A percentile compares a stretch with the other conserved stretches of the same genome.
phyloP scores from a whole-genome alignment of 805 yeast genomes.

The Zygosaccharomyces siamensis region DNA sequence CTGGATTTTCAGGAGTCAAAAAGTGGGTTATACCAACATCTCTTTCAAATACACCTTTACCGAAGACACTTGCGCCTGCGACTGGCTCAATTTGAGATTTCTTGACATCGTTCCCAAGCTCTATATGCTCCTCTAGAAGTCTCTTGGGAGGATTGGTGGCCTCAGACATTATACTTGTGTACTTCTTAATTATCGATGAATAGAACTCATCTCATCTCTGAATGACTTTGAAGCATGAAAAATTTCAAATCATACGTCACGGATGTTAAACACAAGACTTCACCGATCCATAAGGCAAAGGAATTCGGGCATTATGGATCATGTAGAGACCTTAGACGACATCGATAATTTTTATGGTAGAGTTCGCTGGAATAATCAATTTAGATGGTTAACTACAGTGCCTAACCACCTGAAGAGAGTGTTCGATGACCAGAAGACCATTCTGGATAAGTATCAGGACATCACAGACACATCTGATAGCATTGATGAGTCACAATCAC shows the following conservation, averaged over 20 bases:
- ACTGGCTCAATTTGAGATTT: constrained; percentile 16
- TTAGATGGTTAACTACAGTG: constrained; percentile 21
- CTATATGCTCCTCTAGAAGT: constrained; percentile 17
- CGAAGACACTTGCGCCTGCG: constrained; percentile 1
- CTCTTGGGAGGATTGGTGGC: constrained; percentile 17
- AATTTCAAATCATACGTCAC: constrained; percentile 9
- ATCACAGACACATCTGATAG: neutral
- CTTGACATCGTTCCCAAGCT: constrained; percentile 16
- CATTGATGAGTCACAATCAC: neutral
- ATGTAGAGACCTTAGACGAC: constrained; percentile 11
- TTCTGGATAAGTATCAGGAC: constrained; percentile 15
- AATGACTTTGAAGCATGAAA: constrained; percentile 4
- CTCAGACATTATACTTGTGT: constrained; percentile 6
- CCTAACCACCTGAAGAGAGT: constrained; percentile 31
- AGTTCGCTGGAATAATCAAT: constrained; percentile 32
- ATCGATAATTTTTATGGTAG: constrained; percentile 29
- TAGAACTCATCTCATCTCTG: constrained; percentile 1
- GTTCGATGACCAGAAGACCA: constrained; percentile 21
- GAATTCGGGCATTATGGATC: constrained; percentile 1
- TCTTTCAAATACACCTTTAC: constrained; percentile 51
- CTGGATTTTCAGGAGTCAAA: constrained; percentile 48
- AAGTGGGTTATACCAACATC: constrained; percentile 88
- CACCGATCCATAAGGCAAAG: neutral
- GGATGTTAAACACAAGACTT: neutral
- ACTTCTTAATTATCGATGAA: constrained; percentile 1